Percentiles rank a stretch among this genome's conserved stretches.
Conservation (phyloP, 2,329 filamentous ascomycete species). For the Paecilomyces fulvus region DNA sequence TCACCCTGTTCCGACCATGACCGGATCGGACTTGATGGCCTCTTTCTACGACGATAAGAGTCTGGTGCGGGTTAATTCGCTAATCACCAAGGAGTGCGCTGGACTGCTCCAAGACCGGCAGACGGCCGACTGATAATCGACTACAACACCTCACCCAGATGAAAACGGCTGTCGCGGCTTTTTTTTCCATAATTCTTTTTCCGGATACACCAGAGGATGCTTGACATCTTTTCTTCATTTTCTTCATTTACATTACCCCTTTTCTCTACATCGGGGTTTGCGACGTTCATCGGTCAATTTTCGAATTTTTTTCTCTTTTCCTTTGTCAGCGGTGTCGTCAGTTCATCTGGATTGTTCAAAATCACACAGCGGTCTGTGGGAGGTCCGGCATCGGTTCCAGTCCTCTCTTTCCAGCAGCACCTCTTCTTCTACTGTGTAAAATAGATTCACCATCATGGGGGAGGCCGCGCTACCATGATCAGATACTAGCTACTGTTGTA, state of each 20-base stretch:
- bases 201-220: background rate
- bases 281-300: background rate
- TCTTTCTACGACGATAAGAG: background rate
- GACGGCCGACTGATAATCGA: background rate
- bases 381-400: background rate
- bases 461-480: background rate
- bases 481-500: background rate
- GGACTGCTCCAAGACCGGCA: background rate
- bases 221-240: background rate
- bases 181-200: background rate
- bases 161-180: background rate
- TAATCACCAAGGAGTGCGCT: background rate
- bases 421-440: constrained; percentile 9
- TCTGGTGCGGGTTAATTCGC: background rate
- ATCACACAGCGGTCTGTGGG: background rate
- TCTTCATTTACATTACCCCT: background rate
- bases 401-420: constrained; percentile 1
- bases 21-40: background rate
- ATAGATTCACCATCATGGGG: constrained; percentile 7
- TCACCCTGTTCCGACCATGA: constrained; percentile 8
- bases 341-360: background rate
- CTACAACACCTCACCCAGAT: background rate
- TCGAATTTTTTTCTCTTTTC: background rate
- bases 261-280: background rate
- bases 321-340: background rate